Conservation (phyloP, 179 eudicot species). For the Carnegiea gigantea region DNA sequence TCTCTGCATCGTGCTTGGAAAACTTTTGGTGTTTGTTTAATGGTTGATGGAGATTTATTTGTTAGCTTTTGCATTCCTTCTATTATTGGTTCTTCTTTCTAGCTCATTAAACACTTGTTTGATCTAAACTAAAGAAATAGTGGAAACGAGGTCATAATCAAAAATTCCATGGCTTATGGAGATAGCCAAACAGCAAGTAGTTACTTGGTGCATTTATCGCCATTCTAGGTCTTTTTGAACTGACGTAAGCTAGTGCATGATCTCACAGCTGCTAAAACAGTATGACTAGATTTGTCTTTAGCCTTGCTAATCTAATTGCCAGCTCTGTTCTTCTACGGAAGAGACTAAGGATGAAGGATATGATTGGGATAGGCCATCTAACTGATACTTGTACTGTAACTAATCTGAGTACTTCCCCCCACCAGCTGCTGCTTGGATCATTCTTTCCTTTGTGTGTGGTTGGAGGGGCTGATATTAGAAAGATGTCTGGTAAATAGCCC, state of each 20-base stretch:
- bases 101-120: background rate
- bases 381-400: background rate
- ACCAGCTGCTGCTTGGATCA: background rate
- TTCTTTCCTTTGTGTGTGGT: background rate
- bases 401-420: background rate
- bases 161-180: background rate
- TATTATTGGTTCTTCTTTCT: conserved; percentile 1
- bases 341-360: background rate
- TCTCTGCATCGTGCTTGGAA: background rate
- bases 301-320: background rate
- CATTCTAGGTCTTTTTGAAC: background rate
- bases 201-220: background rate
- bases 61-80: background rate
- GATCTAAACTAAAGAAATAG: background rate
- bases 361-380: background rate
- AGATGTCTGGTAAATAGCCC: background rate
- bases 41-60: background rate
- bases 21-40: conserved; percentile 2
- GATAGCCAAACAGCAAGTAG: background rate
- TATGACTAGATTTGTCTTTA: background rate
- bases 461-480: background rate
- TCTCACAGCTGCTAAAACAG: background rate
- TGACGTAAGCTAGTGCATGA: background rate
- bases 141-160: background rate
- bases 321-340: background rate